Evolutionary conservation across 805 yeast genomes (phyloP).

Genomic region (Pichia deserticola): DNA sequence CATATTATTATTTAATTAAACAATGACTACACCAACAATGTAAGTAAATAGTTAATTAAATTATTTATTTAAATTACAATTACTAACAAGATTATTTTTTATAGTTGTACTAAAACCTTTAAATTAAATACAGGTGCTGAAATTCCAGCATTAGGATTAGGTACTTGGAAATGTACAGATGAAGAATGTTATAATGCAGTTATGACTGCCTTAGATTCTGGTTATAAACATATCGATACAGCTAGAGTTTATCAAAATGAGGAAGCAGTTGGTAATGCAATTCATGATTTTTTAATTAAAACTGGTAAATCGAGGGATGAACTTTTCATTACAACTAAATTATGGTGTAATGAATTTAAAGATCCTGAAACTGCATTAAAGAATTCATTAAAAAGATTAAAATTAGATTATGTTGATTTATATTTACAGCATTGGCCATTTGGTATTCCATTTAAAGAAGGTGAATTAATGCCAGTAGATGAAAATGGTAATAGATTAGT

Average conservation of each 20-base stretch:
- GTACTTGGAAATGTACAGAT: conserved; percentile 16
- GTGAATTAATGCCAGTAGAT: conserved; percentile 13
- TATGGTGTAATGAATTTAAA: conserved; percentile 39
- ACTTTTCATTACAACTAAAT: conserved; percentile 56
- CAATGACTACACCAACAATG: not conserved
- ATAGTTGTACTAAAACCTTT: not conserved
- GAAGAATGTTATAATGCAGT: conserved; percentile 53
- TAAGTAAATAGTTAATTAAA: not conserved
- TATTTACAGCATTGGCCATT: conserved; percentile 66
- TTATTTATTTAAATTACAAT: too few relatives aligned
- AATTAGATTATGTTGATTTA: conserved; percentile 56
- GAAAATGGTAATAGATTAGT: conserved; percentile 31
- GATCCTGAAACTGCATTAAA: conserved; percentile 42
- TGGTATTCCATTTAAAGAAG: conserved; percentile 18
- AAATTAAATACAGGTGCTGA: conserved; percentile 10
- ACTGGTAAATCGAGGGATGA: conserved; percentile 53
- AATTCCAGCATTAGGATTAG: conserved; percentile 16
- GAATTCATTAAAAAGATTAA: conserved; percentile 42
- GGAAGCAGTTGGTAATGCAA: conserved; percentile 50
- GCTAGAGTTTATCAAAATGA: conserved; percentile 68
- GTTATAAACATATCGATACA: conserved; percentile 73
- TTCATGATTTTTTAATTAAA: conserved; percentile 33
- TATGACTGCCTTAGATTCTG: conserved; percentile 50
- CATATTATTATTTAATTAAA: not conserved
- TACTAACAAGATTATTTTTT: not conserved